Evolutionary conservation across 352 stramenopile genomes (phyloP).

Genomic region (Phytophthora crassamura): DNA sequence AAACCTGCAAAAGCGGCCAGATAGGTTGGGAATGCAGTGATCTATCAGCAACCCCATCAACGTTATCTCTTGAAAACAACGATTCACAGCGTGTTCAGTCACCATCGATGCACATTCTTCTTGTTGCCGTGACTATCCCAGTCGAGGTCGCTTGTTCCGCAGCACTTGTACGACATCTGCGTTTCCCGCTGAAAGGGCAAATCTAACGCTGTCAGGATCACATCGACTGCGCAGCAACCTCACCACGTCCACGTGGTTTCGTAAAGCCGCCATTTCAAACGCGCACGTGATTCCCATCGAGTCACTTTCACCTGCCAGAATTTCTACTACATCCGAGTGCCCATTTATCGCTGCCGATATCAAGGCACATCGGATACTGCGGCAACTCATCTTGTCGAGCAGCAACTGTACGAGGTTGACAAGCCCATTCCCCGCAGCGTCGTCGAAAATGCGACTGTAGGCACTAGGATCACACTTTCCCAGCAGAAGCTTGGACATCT

Average conservation of each 20-base stretch:
- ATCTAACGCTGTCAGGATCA: slow-evolving; percentile 6
- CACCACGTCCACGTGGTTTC: neutral
- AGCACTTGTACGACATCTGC: slow-evolving; percentile 8
- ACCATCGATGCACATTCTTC: too few relatives aligned
- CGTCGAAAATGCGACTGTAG: slow-evolving; percentile 19
- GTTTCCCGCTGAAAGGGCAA: slow-evolving; percentile 18
- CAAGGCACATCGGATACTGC: slow-evolving; percentile 15
- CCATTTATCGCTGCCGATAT: slow-evolving; percentile 18
- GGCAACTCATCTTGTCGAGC: slow-evolving; percentile 9
- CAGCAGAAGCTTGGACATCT: slow-evolving; percentile 11
- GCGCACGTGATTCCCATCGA: slow-evolving; percentile 15
- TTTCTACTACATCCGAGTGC: slow-evolving; percentile 7
- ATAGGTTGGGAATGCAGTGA: too few relatives aligned
- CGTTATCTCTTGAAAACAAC: too few relatives aligned
- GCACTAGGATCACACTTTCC: slow-evolving; percentile 12
- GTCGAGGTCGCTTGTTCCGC: slow-evolving; percentile 11
- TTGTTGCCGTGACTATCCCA: slow-evolving; percentile 1
- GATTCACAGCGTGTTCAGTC: too few relatives aligned
- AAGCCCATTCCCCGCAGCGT: slow-evolving; percentile 9
- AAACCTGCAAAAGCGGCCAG: too few relatives aligned
- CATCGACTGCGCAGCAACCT: slow-evolving; percentile 12
- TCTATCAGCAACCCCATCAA: too few relatives aligned
- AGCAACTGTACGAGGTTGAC: slow-evolving; percentile 6
- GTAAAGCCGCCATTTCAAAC: slow-evolving; percentile 25
- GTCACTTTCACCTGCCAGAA: slow-evolving; percentile 10